A percentile compares a stretch with the other conserved stretches of the same genome.
Conservation (phyloP, 768 basidiomycete genomes). For the Tricholoma terreum region DNA sequence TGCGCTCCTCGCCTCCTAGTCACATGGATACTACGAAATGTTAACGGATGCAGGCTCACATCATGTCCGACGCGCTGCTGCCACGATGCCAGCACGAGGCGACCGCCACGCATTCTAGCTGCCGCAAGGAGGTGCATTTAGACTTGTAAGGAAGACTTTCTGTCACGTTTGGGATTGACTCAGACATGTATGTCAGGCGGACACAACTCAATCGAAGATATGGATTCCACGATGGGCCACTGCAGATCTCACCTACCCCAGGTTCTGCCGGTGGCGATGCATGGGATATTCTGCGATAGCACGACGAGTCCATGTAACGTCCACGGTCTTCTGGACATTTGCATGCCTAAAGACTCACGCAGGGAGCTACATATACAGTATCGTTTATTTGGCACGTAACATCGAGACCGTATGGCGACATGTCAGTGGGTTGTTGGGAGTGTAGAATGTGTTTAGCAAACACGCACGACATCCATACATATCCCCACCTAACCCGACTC, state of each 20-base stretch:
- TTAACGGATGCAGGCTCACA: background rate
- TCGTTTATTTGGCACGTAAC: too few relatives aligned
- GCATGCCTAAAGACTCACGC: too few relatives aligned
- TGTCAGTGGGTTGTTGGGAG: too few relatives aligned
- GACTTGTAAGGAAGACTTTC: constrained; percentile 2
- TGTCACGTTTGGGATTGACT: background rate
- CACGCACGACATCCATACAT: too few relatives aligned
- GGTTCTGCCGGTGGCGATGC: background rate
- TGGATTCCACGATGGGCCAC: background rate
- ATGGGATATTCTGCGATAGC: too few relatives aligned
- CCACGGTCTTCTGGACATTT: too few relatives aligned
- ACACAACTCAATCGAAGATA: background rate
- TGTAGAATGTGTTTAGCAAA: too few relatives aligned
- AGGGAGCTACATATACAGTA: too few relatives aligned
- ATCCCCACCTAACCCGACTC: too few relatives aligned
- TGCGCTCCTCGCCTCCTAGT: background rate
- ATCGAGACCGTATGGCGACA: too few relatives aligned
- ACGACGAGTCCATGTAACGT: too few relatives aligned
- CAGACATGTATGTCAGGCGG: background rate
- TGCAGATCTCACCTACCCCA: background rate
- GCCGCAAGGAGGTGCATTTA: background rate
- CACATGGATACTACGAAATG: background rate
- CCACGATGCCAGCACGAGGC: constrained; percentile 3
- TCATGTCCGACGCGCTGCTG: background rate
- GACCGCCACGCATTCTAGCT: background rate